Evolutionary conservation across 192 early-diverging fungal genomes (phyloP).

Genomic region (Geosiphon pyriformis): DNA sequence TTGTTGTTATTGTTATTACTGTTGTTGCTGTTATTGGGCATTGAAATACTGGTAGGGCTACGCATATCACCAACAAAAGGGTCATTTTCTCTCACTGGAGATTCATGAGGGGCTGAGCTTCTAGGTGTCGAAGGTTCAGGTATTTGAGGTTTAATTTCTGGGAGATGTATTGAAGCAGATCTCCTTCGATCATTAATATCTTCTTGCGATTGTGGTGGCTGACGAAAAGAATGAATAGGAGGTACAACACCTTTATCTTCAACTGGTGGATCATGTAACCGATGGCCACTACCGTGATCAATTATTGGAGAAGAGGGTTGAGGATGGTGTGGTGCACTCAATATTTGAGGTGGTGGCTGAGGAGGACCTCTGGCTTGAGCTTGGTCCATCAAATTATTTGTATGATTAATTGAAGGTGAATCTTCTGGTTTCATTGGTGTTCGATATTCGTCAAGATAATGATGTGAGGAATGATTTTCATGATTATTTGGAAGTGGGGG

Average conservation of each 20-base stretch:
- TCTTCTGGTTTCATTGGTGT: slow-evolving; percentile 4
- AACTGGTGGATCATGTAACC: not conserved
- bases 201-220: not conserved
- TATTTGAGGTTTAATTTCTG: not conserved
- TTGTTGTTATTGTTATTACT: not conserved
- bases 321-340: not conserved
- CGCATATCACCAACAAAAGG: not conserved
- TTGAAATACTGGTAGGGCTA: not conserved
- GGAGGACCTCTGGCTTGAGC: not conserved
- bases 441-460: slow-evolving; percentile 7
- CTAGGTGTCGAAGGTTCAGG: not conserved
- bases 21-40: not conserved
- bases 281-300: not conserved
- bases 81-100: slow-evolving; percentile 15
- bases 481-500: not conserved
- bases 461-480: slow-evolving; percentile 6
- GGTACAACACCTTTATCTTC: slow-evolving; percentile 13
- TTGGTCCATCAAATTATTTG: not conserved
- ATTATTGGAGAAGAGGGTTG: not conserved
- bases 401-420: not conserved
- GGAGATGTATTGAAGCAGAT: not conserved
- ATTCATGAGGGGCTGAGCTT: not conserved
- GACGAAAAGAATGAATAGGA: not conserved
- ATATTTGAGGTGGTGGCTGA: not conserved
- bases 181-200: slow-evolving; percentile 4